Base-by-base conservation (phyloP, 2,329 filamentous ascomycete genomes). In the Leptosphaerulina australis region DNA sequence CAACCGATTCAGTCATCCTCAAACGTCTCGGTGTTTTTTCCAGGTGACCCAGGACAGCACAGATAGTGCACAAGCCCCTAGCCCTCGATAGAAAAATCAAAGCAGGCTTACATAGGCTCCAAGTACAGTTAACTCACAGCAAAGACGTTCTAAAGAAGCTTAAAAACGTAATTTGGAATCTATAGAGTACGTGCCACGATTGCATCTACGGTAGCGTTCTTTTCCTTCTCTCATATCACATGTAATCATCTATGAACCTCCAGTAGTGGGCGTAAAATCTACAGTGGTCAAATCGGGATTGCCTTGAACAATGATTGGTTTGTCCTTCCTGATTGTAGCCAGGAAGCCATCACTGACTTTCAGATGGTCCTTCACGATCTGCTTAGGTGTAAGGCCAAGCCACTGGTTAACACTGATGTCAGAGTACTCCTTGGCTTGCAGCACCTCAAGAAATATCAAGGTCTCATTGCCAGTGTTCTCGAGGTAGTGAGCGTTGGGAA, bases 391-490 rank as follows among this genome's bases (percentile, higher is more conserved):
- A 20, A 84, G 66, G 0, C 81, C 82, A 4, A 85, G 68, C 82
- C 83, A 84, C 67, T 85, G 82, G 1, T 79, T 77, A 4, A 83
- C 77, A 45, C 77, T 80, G 48, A 84, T 78, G 53, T 84, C 82
- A 11, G 76, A 75, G 52, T 82, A 83, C 41, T 73, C 72, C 18
- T 68, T 63, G 3, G 81, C 79, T 67, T 82, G 79, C 41, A 85
- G 68, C 2, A 86, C 79, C 60, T 86, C 83, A n/a, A 86, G 70
- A 62, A 84, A 83, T 4, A 84, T 70, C 7, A 85, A 68, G 50
- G 83, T 80, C 50, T 81, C 79, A 8, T 74, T 77, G 14, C 82
- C 83, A 0, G 79, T 83, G 61, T 85, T 86, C 70, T 86, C 82
- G 14, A 86, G 72, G 55, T 85, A 86, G 63, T 86, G 84, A 0